Base-by-base conservation (phyloP, 163 green algal genomes). In the Volvox carteri region DNA sequence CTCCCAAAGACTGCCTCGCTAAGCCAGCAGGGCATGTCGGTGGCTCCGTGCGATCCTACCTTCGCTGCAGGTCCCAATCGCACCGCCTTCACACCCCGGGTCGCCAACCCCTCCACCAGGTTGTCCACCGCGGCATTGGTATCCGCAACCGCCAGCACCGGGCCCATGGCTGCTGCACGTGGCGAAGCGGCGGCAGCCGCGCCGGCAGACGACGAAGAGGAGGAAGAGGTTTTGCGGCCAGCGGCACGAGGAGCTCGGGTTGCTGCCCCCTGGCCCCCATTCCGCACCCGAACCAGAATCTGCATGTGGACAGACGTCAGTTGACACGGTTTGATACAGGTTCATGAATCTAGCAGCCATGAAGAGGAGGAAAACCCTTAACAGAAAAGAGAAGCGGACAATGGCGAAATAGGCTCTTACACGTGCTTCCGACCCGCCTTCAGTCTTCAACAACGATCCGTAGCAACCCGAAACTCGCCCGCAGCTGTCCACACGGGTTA, bases 111-210 rank as follows among this genome's bases (percentile, higher is more conserved):
- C 70, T 97, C 95, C 28, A 98, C 90, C 41, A 99, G 85, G 93
- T 99, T 99, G 92, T 99, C 97, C 0, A 96, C 96, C 2, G 97
- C 98, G 6, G 98, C 97, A 72, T 99, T 99, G 73, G 97, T 99
- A 88, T 97, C 95, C 0, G 93, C 95, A 78, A 93, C 95, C 0
- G 95, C 97, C 46, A 99, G 93, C 41, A 98, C 70, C 0, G 93
- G 93, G 1, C 93, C 94, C 87, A 97, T 91, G 5, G 39, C 28
- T 28, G 33, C 84, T 41, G n/a, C 23, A 4, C 58, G 35, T 1
- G 54, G 68, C 62, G 39, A 42, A n/a, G 37, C 1, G 9, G 46
- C 60, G 52, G 50, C 16, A 28, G 48, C 30, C 35, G 41, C 42
- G 19, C 23, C 30, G 35, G 77, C 41, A 4, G 74, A 52, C 21